Conservation (phyloP, 176 grass and related monocot genomes). For the Oryza brachyantha region DNA sequence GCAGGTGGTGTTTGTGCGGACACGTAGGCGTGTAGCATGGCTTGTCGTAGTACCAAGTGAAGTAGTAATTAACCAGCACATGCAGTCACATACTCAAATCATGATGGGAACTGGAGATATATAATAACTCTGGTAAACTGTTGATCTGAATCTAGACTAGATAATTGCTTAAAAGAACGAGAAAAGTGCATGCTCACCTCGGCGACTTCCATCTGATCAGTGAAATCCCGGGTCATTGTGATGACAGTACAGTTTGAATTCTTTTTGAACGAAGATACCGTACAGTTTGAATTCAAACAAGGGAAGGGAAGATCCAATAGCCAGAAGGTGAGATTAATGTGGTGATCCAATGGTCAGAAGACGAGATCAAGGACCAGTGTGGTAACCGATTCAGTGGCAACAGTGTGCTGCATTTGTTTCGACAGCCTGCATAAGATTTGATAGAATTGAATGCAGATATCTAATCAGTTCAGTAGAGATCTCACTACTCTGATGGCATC, state of each 20-base stretch:
- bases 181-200: neutral
- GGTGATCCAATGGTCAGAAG: constrained; percentile 6
- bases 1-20: neutral
- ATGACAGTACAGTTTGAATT: neutral
- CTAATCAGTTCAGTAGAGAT: neutral
- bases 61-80: constrained; percentile 22
- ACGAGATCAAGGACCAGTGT: neutral
- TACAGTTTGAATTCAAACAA: constrained; percentile 8
- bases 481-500: neutral
- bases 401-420: neutral
- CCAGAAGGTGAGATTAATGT: neutral
- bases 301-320: neutral
- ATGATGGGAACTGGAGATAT: constrained; percentile 1
- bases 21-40: neutral
- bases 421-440: neutral
- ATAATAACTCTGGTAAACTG: neutral
- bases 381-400: neutral
- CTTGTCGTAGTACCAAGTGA: neutral
- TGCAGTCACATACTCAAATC: constrained; percentile 21
- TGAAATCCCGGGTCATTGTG: neutral
- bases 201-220: neutral
- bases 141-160: neutral
- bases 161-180: neutral
- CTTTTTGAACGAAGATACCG: neutral
- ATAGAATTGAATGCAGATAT: neutral